A percentile compares a stretch with the other conserved stretches of the same genome.
Conservation (phyloP, 441 rosid species). For the Aleurites moluccanus region DNA sequence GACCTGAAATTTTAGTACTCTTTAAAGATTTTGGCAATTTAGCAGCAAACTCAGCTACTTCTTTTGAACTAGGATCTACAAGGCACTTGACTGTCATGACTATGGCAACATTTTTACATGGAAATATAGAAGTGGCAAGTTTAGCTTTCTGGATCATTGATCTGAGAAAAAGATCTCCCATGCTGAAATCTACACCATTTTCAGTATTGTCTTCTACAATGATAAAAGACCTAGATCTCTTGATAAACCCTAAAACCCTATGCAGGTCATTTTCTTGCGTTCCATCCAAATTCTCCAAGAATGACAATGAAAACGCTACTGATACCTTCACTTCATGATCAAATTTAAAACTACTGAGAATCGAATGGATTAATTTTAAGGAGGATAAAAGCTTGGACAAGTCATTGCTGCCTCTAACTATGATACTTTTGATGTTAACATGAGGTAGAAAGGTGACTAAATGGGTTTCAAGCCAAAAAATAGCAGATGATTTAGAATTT, state of each 20-base stretch:
- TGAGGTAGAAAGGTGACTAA: constrained; percentile 23
- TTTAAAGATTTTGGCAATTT: constrained; percentile 26
- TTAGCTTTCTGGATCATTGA: constrained; percentile 29
- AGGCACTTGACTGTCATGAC: constrained; percentile 28
- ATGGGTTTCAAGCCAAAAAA: constrained; percentile 41
- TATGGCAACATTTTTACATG: constrained; percentile 27
- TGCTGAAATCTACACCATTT: constrained; percentile 18
- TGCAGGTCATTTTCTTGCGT: constrained; percentile 25
- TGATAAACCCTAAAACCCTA: constrained; percentile 32
- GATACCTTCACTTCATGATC: constrained; percentile 36
- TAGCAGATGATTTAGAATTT: constrained; percentile 32
- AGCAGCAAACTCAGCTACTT: constrained; percentile 30
- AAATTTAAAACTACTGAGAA: constrained; percentile 22
- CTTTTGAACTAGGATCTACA: constrained; percentile 25
- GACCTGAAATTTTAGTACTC: constrained; percentile 16
- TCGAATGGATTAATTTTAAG: constrained; percentile 37
- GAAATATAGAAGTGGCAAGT: constrained; percentile 28
- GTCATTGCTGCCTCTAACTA: constrained; percentile 27
- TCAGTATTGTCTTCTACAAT: constrained; percentile 32
- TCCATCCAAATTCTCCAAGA: constrained; percentile 36
- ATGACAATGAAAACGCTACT: constrained; percentile 38
- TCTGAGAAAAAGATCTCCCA: constrained; percentile 30
- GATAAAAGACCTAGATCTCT: constrained; percentile 32
- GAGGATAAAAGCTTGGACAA: constrained; percentile 33
- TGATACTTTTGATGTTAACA: constrained; percentile 36